Percentiles rank a stretch among this genome's conserved stretches.
Evolutionary conservation across 2,329 filamentous ascomycete genomes (phyloP).

Genomic region (Juglanconis sp.): DNA sequence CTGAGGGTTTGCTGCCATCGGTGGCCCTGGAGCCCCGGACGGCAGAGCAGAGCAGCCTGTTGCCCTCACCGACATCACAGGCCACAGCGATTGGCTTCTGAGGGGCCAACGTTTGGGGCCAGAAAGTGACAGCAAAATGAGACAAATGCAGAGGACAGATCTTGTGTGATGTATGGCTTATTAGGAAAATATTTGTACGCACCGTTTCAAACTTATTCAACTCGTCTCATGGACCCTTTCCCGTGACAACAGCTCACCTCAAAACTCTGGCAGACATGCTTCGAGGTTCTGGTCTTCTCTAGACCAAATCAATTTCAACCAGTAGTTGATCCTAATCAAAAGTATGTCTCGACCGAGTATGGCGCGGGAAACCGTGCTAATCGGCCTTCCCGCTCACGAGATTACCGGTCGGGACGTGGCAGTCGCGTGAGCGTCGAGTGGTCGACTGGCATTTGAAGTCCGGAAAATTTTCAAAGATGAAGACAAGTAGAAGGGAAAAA

Average conservation of each 20-base stretch:
- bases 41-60: background rate
- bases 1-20: background rate
- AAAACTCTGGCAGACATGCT: background rate
- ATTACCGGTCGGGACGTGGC: background rate
- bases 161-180: slow-evolving; percentile 6
- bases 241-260: background rate
- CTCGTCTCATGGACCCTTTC: background rate
- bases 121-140: slow-evolving; percentile 15
- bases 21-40: background rate
- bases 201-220: slow-evolving; percentile 8
- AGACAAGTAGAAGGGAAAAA: background rate
- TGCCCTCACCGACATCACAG: background rate
- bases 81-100: background rate
- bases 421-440: background rate
- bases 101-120: background rate
- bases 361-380: background rate
- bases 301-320: background rate
- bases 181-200: slow-evolving; percentile 6
- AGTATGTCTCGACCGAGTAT: background rate
- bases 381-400: background rate
- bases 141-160: slow-evolving; percentile 10
- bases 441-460: background rate
- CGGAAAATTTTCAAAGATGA: slow-evolving; percentile 3
- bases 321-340: background rate
- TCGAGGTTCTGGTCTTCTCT: background rate